phyloP scores from a whole-genome alignment of 2,329 filamentous ascomycete genomes.

The Aspergillus candidus region DNA sequence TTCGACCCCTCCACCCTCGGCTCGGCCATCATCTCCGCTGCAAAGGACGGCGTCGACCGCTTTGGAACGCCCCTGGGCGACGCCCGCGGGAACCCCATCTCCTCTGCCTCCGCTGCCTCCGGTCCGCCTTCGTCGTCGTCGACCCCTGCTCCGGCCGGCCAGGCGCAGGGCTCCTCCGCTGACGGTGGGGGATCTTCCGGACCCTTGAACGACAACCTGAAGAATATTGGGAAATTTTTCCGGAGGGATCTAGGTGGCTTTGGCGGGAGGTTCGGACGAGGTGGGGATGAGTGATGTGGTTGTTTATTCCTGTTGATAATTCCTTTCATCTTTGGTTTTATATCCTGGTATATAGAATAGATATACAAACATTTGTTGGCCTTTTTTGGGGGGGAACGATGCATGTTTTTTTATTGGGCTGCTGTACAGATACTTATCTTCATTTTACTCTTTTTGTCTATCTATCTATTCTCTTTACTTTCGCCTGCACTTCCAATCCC shows the following conservation, averaged over 20 bases:
- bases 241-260: constrained; percentile 75
- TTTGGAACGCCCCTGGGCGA: constrained; percentile 58
- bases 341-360: no score
- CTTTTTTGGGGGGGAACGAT: no score
- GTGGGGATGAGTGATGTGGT: constrained; percentile 23
- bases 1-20: constrained; percentile 82
- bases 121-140: background rate
- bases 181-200: constrained; percentile 45
- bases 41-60: constrained; percentile 73
- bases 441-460: no score
- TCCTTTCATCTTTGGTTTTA: no score
- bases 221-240: constrained; percentile 96
- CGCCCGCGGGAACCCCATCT: no score
- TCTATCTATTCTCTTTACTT: no score
- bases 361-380: no score
- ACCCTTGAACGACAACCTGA: constrained; percentile 86
- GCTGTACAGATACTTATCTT: no score
- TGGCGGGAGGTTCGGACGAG: constrained; percentile 61
- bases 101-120: constrained; percentile 21
- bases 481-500: no score
- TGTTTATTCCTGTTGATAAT: no score
- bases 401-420: no score
- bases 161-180: constrained; percentile 23
- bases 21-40: constrained; percentile 80
- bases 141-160: constrained; percentile 19